phyloP scores from a whole-genome alignment of 257 asterid species.

The Apocynum venetum region DNA sequence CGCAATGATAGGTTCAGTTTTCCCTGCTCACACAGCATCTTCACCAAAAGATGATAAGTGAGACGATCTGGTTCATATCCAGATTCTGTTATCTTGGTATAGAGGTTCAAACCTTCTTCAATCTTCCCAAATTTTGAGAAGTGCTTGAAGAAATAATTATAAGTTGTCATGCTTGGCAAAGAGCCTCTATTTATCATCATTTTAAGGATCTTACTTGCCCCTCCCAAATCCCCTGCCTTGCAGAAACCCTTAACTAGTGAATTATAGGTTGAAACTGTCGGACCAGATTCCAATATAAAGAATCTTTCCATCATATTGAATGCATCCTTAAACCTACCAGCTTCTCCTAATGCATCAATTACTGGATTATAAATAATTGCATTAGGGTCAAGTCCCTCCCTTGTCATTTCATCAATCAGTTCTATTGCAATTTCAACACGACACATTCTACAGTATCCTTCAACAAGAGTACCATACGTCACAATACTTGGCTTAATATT shows the following conservation, averaged over 20 bases:
- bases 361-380: slow-evolving; percentile 69
- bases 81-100: slow-evolving; percentile 45
- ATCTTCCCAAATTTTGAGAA: slow-evolving; percentile 55
- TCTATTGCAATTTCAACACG: slow-evolving; percentile 59
- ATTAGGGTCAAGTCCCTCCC: slow-evolving; percentile 55
- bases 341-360: slow-evolving; percentile 84
- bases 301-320: slow-evolving; percentile 65
- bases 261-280: slow-evolving; percentile 73
- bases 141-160: slow-evolving; percentile 65
- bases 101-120: slow-evolving; percentile 68
- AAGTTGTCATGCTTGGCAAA: slow-evolving; percentile 60
- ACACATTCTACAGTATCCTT: slow-evolving; percentile 68
- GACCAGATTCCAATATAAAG: slow-evolving; percentile 60
- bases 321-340: slow-evolving; percentile 78
- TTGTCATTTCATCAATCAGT: slow-evolving; percentile 55
- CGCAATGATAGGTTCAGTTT: slow-evolving; percentile 37
- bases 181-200: slow-evolving; percentile 58
- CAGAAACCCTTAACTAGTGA: slow-evolving; percentile 82
- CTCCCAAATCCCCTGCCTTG: slow-evolving; percentile 74
- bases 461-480: slow-evolving; percentile 80
- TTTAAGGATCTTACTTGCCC: slow-evolving; percentile 63
- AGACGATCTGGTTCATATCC: slow-evolving; percentile 68
- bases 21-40: slow-evolving; percentile 64
- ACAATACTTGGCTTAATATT: slow-evolving; percentile 52
- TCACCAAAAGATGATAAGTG: slow-evolving; percentile 69